These are phyloP conservation scores for Baorangia bicolor DNA, from an alignment of 768 basidiomycete species.

Conservation along the genomic window DNA sequence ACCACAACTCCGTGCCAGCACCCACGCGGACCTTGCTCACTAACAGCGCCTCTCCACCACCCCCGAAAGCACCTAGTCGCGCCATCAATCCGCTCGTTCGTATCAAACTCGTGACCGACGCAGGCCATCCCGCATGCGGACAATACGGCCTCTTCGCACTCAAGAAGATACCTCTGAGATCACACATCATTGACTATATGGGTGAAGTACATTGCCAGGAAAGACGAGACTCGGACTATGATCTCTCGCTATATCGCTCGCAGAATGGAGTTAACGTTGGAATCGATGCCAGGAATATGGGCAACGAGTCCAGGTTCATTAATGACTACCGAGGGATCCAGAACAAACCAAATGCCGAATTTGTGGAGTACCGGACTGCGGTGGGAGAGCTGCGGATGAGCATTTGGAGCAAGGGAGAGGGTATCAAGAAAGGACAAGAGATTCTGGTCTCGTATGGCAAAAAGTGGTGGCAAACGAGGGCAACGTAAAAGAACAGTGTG, in stretches of 20 bases:
- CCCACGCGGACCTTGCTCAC: conserved; percentile 41
- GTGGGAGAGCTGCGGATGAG: conserved; percentile 73
- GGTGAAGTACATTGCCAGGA: conserved; percentile 84
- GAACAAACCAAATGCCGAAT: conserved; percentile 66
- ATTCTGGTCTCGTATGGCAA: conserved; percentile 89
- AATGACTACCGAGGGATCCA: conserved; percentile 89
- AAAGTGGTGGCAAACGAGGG: conserved; percentile 85
- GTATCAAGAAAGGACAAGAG: conserved; percentile 78
- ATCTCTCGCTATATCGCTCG: conserved; percentile 73
- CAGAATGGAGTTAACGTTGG: conserved; percentile 63
- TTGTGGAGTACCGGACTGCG: conserved; percentile 53
- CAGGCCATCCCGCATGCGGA: conserved; percentile 72
- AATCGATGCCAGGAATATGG: conserved; percentile 69
- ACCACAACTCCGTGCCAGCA: conserved; percentile 57
- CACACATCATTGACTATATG: conserved; percentile 76
- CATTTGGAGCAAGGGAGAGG: conserved; percentile 61
- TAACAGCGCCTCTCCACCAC: conserved; percentile 13
- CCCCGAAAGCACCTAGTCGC: conserved; percentile 1
- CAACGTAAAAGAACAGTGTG: background rate
- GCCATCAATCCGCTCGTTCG: conserved; percentile 37
- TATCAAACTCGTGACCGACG: conserved; percentile 55
- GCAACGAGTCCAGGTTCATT: conserved; percentile 87
- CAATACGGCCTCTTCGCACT: conserved; percentile 81
- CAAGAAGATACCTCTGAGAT: conserved; percentile 63
- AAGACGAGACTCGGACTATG: conserved; percentile 77